Conservation (phyloP, 2,329 filamentous ascomycete genomes). For the Rhinocladiella similis region DNA sequence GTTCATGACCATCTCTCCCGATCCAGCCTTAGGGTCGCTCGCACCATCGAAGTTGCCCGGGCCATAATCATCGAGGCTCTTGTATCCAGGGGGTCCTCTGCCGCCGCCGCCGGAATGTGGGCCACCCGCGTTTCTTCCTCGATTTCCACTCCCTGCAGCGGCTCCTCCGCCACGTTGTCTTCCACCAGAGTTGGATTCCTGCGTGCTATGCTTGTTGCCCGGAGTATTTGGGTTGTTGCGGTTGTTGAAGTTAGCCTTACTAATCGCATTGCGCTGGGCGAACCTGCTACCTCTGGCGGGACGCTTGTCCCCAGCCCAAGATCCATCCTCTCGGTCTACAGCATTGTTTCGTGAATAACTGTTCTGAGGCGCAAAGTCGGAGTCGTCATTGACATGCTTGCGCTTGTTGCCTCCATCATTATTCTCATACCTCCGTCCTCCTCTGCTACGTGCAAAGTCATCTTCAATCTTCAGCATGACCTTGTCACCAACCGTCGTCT, state of each 20-base stretch:
- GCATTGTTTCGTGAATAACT: constrained; percentile 35
- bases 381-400: constrained; percentile 56
- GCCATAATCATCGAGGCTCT: constrained; percentile 64
- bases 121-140: constrained; percentile 9
- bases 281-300: constrained; percentile 13
- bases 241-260: constrained; percentile 29
- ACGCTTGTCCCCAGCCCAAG: constrained; percentile 14
- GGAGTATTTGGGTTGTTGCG: constrained; percentile 8
- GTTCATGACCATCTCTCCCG: constrained; percentile 30
- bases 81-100: constrained; percentile 55
- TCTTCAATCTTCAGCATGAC: constrained; percentile 77
- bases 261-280: constrained; percentile 19
- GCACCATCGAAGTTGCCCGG: constrained; percentile 33
- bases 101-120: constrained; percentile 37
- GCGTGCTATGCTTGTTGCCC: constrained; percentile 9
- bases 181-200: constrained; percentile 7
- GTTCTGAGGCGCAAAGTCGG: constrained; percentile 43
- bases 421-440: constrained; percentile 44
- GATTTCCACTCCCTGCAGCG: constrained; percentile 8
- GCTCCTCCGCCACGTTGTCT: constrained; percentile 16
- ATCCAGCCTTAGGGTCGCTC: constrained; percentile 21
- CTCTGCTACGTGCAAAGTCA: constrained; percentile 36
- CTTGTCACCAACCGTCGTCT: constrained; percentile 84
- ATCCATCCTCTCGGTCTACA: constrained; percentile 31
- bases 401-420: constrained; percentile 61